Base-by-base conservation (phyloP, 306 rosid genomes). In the Lupinus albus region DNA sequence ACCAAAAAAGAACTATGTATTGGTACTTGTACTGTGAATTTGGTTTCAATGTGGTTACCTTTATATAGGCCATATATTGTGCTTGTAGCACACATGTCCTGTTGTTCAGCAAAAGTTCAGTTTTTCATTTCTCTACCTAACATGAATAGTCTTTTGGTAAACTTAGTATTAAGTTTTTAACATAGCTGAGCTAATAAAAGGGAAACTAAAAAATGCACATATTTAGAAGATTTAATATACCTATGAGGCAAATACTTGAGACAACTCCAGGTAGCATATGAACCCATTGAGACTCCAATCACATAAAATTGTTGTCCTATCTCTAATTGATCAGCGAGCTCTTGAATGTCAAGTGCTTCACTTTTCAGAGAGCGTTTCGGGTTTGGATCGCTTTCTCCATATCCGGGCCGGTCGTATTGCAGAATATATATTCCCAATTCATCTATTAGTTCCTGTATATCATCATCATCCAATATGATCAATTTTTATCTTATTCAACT, bases 231-330 rank as follows among this genome's bases (percentile, higher is more conserved):
- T 58, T 80, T 6, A 41, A 58, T 53, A 70, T 89, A 79, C 98
- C 96, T 85, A 46, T 92, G 87, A 36, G 98, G 95, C 72, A 92
- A 87, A 72, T 89, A 83, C 60, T 83, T 87, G 42, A 92, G 84
- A 72, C 96, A 92, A 84, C 98, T 89, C 96, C 98, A 92, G n/a
- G 88, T 81, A n/a, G 95, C 78, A 15, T 89, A 92, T 55, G 98
- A 92, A 38, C 95, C 98, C 95, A 92, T 83, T 62, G 95, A 92
- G 57, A 92, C 92, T 65, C 96, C 95, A 68, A 89, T 82, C 46
- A 92, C 89, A 79, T 89, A 86, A 74, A 92, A 89, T 14, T 86
- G 83, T 8, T 84, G 58, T 59, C 96, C 96, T 25, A 92, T 54
- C 73, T 71, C 64, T 59, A 92, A 70, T 67, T 84, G 89, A 71